Percentiles rank a stretch among this genome's conserved stretches.
These are phyloP conservation scores for Fusarium brevicatenulatum DNA, from an alignment of 2,329 filamentous ascomycete species.

Conservation along the genomic window DNA sequence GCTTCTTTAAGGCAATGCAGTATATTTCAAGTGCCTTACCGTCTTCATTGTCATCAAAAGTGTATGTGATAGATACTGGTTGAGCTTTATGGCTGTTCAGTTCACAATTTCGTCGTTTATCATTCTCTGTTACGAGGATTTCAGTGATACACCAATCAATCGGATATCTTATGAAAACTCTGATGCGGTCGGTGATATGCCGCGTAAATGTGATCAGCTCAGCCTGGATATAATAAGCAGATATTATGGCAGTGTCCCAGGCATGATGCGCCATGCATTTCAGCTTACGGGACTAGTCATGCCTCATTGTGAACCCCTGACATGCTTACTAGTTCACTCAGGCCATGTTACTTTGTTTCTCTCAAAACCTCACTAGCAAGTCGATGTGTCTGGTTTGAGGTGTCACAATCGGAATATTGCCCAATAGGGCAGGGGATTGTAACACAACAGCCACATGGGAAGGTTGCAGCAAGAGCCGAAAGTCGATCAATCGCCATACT, in stretches of 20 bases:
- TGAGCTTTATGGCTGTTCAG: background rate
- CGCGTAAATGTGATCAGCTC: background rate
- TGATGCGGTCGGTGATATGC: background rate
- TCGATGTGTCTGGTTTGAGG: constrained; percentile 27
- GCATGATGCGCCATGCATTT: constrained; percentile 15
- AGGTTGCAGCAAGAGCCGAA: constrained; percentile 24
- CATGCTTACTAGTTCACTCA: constrained; percentile 17
- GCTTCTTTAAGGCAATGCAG: no score
- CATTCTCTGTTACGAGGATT: background rate
- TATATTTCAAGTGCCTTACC: background rate
- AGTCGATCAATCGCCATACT: constrained; percentile 28
- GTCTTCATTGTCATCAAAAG: background rate
- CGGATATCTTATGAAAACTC: background rate
- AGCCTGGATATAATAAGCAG: constrained; percentile 19
- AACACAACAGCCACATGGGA: constrained; percentile 23
- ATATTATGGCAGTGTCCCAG: background rate
- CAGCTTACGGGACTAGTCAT: background rate
- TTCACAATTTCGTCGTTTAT: background rate
- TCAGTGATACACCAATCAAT: background rate
- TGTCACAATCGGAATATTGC: constrained; percentile 26
- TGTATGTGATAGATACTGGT: background rate
- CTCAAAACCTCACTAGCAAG: constrained; percentile 2
- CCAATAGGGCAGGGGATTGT: constrained; percentile 32
- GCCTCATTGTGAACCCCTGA: constrained; percentile 4
- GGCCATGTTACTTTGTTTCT: constrained; percentile 1